Evolutionary conservation across 108 stramenopile genomes (phyloP), one percentile per base, ranked within the genome.

Genomic region (Nitzschia sp.): DNA sequence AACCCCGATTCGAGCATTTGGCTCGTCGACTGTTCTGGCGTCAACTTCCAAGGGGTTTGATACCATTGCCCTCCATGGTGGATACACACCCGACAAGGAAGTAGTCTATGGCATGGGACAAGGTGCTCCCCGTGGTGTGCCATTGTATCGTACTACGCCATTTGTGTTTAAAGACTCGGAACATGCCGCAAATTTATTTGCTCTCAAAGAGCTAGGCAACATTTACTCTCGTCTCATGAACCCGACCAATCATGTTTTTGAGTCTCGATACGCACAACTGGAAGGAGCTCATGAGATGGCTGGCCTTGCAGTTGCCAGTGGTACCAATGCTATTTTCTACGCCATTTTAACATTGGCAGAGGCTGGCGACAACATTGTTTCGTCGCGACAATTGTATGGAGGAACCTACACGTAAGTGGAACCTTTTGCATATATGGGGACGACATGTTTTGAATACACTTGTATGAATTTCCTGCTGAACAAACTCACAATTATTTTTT

Each of bases 321-420:
- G 95, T 46, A 83, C 76, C 51, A 59, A 77, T 13, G 97, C 97
- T 21, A 76, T 83, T 61, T 85, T 95, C 60, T 75, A 92, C 45
- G 68, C 88, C 34, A 81, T 97, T 45, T 57, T 86, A 33, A 96
- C 78, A 64, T 54, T 97, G n/a, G 82, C 82, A 21, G 59, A 81
- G 46, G 55, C 70, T 3, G 97, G 97, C 18, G 97, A 97, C 77
- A 96, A 95, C 61, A 85, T 97, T 59, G 90, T 95, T 26, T 51
- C 82, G 21, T 64, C 89, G 1, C 35, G 72, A 11, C 68, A 77
- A 8, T 70, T 94, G 9, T 94, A 94, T 57, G 89, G 90, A 42
- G 87, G 85, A 36, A 89, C 90, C 4, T 89, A 78, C 77, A 91
- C 79, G 9, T 42, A 53, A 54, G 72, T 65, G 18, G 25, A 24